Conservation (phyloP, 176 grass and related monocot genomes). For the Cenchrus purpureus region DNA sequence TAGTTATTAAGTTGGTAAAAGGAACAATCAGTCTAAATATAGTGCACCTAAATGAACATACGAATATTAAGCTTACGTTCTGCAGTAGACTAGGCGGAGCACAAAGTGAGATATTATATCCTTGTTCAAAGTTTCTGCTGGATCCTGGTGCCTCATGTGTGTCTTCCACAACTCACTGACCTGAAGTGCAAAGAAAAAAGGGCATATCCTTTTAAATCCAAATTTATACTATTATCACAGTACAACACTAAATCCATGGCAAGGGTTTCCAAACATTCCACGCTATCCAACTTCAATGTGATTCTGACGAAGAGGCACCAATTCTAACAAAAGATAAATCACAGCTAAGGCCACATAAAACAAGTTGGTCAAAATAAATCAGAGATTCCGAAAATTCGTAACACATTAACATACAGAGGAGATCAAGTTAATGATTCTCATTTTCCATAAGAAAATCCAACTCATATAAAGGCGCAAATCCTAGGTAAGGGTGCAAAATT, state of each 20-base stretch:
- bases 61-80: slow-evolving; percentile 67
- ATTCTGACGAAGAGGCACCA: not conserved
- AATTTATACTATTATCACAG: not conserved
- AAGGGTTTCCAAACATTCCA: not conserved
- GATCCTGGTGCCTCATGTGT: slow-evolving; percentile 92
- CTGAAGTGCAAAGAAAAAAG: slow-evolving; percentile 41
- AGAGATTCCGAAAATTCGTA: not conserved
- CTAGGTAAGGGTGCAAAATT: not conserved
- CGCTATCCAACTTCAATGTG: not conserved
- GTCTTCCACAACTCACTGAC: slow-evolving; percentile 71
- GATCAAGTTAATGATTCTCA: not conserved
- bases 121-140: slow-evolving; percentile 78
- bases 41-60: not conserved
- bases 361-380: not conserved
- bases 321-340: not conserved
- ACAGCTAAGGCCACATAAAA: not conserved
- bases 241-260: not conserved
- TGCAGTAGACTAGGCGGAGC: slow-evolving; percentile 97
- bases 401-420: not conserved
- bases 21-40: slow-evolving; percentile 14
- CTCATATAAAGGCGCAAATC: not conserved
- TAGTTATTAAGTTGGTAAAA: slow-evolving; percentile 19
- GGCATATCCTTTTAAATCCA: not conserved
- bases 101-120: slow-evolving; percentile 97
- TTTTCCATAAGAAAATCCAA: slow-evolving; percentile 7